These are phyloP conservation scores for Trichosporon sp. DNA, from an alignment of 1,284 basidiomycete genomes.

Conservation along the genomic window DNA sequence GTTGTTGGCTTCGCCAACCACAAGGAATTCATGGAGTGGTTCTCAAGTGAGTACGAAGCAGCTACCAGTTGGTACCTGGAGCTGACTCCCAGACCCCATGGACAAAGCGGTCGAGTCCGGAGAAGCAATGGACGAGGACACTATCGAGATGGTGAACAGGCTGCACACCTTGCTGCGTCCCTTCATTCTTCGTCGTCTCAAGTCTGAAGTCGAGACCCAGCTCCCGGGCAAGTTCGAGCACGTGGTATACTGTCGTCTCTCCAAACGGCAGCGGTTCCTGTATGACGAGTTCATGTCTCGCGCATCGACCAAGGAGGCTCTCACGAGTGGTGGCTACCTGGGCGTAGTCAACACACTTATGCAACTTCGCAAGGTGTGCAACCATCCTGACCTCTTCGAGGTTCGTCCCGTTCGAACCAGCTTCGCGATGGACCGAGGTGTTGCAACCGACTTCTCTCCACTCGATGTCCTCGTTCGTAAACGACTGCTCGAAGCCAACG, in stretches of 20 bases:
- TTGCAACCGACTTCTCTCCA: constrained; percentile 81
- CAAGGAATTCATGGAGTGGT: constrained; percentile 95
- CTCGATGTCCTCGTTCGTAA: constrained; percentile 82
- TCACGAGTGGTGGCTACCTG: constrained; percentile 79
- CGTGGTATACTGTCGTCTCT: constrained; percentile 85
- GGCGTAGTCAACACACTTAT: constrained; percentile 93
- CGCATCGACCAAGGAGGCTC: constrained; percentile 79
- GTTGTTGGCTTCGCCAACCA: constrained; percentile 86
- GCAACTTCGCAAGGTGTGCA: constrained; percentile 94
- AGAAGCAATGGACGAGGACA: constrained; percentile 77
- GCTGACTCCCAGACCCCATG: constrained; percentile 68
- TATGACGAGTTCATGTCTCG: constrained; percentile 99
- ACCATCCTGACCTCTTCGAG: constrained; percentile 95
- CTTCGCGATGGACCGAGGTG: constrained; percentile 81
- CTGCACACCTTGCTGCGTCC: constrained; percentile 91
- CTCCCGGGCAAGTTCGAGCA: constrained; percentile 95
- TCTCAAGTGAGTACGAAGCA: constrained; percentile 71
- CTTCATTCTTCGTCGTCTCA: constrained; percentile 90
- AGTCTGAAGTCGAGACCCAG: constrained; percentile 94
- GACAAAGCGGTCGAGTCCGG: constrained; percentile 93
- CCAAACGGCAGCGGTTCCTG: constrained; percentile 91
- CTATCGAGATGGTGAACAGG: constrained; percentile 80
- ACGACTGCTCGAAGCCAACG: constrained; percentile 61
- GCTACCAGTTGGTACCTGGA: too few species aligned
- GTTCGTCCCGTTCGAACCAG: constrained; percentile 90